A percentile compares a stretch with the other conserved stretches of the same genome.
phyloP scores from a whole-genome alignment of 805 yeast genomes.

The Monosporozyma yasuniensis region DNA sequence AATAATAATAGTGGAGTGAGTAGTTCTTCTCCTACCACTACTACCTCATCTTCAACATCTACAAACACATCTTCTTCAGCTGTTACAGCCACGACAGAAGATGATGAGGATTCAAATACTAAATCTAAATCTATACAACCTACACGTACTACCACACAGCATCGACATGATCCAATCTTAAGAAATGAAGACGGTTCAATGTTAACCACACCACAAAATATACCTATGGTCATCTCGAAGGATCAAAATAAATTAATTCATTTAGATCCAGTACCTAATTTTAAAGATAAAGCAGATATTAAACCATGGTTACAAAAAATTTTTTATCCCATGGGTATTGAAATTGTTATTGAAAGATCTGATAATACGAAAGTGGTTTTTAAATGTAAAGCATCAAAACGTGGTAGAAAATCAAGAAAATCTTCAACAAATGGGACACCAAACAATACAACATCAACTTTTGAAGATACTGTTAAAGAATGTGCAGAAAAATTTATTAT shows the following conservation, averaged over 20 bases:
- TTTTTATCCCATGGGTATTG: conserved; percentile 40
- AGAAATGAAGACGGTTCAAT: conserved; percentile 3
- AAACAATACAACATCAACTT: conserved; percentile 7
- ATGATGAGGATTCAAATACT: background rate
- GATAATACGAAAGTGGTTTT: conserved; percentile 54
- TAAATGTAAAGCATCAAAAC: conserved; percentile 42
- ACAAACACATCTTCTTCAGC: background rate
- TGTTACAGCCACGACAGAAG: background rate
- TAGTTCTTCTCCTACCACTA: background rate
- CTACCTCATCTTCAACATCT: background rate
- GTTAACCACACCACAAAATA: conserved; percentile 9
- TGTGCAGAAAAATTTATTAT: conserved; percentile 7
- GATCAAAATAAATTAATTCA: conserved; percentile 27
- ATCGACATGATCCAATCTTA: conserved; percentile 4
- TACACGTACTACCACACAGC: conserved; percentile 2
- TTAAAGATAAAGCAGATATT: conserved; percentile 39
- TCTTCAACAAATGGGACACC: background rate
- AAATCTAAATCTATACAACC: background rate
- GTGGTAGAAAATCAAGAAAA: conserved; percentile 16
- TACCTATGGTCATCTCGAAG: conserved; percentile 6
- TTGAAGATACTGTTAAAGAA: conserved; percentile 3
- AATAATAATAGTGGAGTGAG: background rate
- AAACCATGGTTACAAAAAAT: conserved; percentile 55
- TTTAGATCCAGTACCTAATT: conserved; percentile 32
- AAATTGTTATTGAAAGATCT: conserved; percentile 53